Evolutionary conservation across 2,329 filamentous ascomycete genomes (phyloP).

Genomic region (Hypoxylon sp.): DNA sequence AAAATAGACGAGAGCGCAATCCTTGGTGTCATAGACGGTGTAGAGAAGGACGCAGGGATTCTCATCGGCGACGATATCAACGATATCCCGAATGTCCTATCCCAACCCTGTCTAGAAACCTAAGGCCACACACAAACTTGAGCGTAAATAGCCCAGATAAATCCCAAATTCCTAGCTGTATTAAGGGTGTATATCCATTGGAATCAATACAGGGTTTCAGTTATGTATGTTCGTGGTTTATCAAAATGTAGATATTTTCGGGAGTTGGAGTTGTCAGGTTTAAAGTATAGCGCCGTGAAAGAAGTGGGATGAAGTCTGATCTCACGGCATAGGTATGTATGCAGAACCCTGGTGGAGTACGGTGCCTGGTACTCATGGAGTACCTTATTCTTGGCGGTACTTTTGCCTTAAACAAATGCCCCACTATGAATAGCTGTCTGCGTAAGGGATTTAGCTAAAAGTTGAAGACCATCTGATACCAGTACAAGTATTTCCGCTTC

Average conservation of each 20-base stretch:
- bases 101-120: conserved; percentile 6
- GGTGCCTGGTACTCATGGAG: neutral
- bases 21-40: conserved; percentile 42
- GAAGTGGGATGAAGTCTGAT: conserved; percentile 27
- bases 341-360: conserved; percentile 23
- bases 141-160: conserved; percentile 4
- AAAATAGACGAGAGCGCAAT: conserved; percentile 20
- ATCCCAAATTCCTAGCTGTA: conserved; percentile 5
- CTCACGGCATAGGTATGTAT: conserved; percentile 8
- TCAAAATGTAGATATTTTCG: neutral
- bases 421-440: neutral
- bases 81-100: conserved; percentile 4
- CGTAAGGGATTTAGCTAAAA: neutral
- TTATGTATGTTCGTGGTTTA: neutral
- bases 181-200: conserved; percentile 12
- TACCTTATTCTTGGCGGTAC: conserved; percentile 18
- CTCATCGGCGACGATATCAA: conserved; percentile 43
- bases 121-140: conserved; percentile 7
- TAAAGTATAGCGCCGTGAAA: conserved; percentile 7
- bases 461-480: conserved; percentile 9
- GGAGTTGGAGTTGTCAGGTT: conserved; percentile 27
- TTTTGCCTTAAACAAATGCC: conserved; percentile 15
- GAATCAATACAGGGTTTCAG: neutral
- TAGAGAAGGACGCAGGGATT: conserved; percentile 34
- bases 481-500: neutral